Evolutionary conservation across 2,329 filamentous ascomycete species (phyloP), one percentile per base, ranked within the genome.

Genomic region (Alternaria burnsii): DNA sequence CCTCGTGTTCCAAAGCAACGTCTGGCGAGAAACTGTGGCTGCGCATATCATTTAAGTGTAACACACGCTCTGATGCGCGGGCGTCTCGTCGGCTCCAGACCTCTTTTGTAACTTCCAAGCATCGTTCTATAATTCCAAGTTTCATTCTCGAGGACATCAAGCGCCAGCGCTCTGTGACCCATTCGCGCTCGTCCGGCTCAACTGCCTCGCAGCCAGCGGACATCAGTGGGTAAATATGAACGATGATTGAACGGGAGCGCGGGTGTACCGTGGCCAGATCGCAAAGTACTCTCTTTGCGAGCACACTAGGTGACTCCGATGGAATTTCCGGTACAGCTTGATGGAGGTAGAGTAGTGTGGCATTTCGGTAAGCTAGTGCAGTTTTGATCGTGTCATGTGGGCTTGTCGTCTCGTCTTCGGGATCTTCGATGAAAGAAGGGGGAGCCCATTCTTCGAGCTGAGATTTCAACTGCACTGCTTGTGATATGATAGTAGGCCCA

Each of bases 151-250:
- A 78, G 52, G 83, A 82, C 81, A 91, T 89, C 3, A 83, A 79
- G 5, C 79, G 76, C 89, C 89, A 92, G 34, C 89, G 83, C 24
- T 86, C 82, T 43, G 84, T 79, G 2, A 91, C 86, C 88, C 88
- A 91, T 30, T 85, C 79, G 12, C 89, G 80, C 67, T 90, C 87
- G 65, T 90, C 87, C 14, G 81, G 78, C 3, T 82, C 82, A 24
- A 83, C 80, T 9, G 86, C 85, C 75, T 91, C 89, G 65, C 88
- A 89, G 2, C 89, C 88, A 3, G 89, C 89, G 1, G 86, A 87
- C 63, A 91, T 82, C 1, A 92, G 82, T 1, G 89, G 89, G 65
- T 88, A 91, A 59, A 91, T 89, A 40, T 91, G 89, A 2, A 91
- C 85, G 46, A 91, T 89, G 18, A 88, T 85, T 0, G 88, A 84